phyloP scores from a whole-genome alignment of 2,329 filamentous ascomycete species.

The Gremmenia infestans region DNA sequence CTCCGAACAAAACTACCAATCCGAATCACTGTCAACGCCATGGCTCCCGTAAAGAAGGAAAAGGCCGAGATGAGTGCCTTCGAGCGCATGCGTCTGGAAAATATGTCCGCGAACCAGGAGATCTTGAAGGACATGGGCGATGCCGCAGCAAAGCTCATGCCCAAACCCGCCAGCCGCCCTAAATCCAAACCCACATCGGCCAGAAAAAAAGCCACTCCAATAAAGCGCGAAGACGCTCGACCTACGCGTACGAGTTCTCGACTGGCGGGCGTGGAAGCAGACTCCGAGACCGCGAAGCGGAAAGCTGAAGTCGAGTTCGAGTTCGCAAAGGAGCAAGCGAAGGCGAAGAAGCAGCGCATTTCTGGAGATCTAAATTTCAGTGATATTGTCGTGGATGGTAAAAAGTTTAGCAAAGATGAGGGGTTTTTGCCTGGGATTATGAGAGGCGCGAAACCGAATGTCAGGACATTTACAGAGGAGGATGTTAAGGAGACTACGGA shows the following conservation, averaged over 20 bases:
- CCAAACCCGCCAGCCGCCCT: slow-evolving; percentile 48
- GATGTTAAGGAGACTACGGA: slow-evolving; percentile 77
- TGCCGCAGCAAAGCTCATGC: slow-evolving; percentile 64
- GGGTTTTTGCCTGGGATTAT: slow-evolving; percentile 61
- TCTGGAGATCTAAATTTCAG: slow-evolving; percentile 65
- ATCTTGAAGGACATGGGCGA: slow-evolving; percentile 73
- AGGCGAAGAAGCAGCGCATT: slow-evolving; percentile 59
- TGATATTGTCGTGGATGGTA: slow-evolving; percentile 75
- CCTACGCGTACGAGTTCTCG: slow-evolving; percentile 55
- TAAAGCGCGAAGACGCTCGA: slow-evolving; percentile 43
- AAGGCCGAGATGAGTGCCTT: slow-evolving; percentile 70
- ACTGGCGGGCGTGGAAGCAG: slow-evolving; percentile 49
- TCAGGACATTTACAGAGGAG: slow-evolving; percentile 80
- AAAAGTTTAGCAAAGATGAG: slow-evolving; percentile 64
- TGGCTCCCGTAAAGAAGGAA: slow-evolving; percentile 41
- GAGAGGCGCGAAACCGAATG: slow-evolving; percentile 70
- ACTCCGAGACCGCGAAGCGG: slow-evolving; percentile 58
- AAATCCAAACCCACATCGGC: slow-evolving; percentile 37
- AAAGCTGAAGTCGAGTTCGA: slow-evolving; percentile 63
- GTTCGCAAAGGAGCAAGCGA: slow-evolving; percentile 50
- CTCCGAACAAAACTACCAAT: neutral
- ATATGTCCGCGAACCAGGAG: slow-evolving; percentile 81
- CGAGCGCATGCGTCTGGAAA: slow-evolving; percentile 77
- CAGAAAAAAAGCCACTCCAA: slow-evolving; percentile 38
- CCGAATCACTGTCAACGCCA: slow-evolving; percentile 23